Evolutionary conservation across 1,139 yeast species (phyloP), one percentile per base, ranked within the genome.

Genomic region (Sugiyamaella pinicola): DNA sequence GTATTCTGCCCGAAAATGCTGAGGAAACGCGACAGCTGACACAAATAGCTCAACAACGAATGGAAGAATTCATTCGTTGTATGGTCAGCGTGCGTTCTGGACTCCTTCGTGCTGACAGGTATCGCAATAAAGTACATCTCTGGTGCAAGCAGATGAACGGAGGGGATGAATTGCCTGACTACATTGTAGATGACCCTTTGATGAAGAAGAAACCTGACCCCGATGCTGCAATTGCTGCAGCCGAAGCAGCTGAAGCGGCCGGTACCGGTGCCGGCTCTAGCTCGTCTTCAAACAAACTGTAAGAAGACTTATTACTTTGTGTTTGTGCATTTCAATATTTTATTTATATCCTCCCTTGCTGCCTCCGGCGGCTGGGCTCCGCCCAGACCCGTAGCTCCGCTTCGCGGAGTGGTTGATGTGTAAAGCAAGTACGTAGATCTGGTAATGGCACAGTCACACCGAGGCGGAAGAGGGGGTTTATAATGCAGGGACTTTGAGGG

Each of bases 111-210:
- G 93, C 96, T 0, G 89, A 87, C 62, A 73, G 93, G 55, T 77
- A 86, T 60, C 85, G 87, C 62, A 78, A 78, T 49, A 81, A 83
- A 60, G 79, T 91, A 47, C 78, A 75, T 58, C 80, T 80, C 63
- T 90, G 97, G 97, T 87, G 95, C 53, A 80, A 81, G 63, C 97
- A 90, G 67, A 86, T 87, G 81, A 76, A 84, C 61, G 95, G 90
- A 44, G 85, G 84, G 43, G 80, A 77, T 45, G 80, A 78, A 33
- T 39, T 52, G 15, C 47, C 47, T 18, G 50, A 52, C 7, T 35
- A 8, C n/a, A 44, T 52, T 33, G 55, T 45, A 12, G 7, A 12
- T 8, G 55, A 52, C 24, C 52, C 55, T 13, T 22, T 17, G n/a
- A 47, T 47, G 47, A 43, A 43, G 31, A 43, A 43, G 18, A 43